A percentile compares a stretch with the other conserved stretches of the same genome.
Conservation (phyloP, 2,329 filamentous ascomycete species). For the Ramularia collo-cygni region DNA sequence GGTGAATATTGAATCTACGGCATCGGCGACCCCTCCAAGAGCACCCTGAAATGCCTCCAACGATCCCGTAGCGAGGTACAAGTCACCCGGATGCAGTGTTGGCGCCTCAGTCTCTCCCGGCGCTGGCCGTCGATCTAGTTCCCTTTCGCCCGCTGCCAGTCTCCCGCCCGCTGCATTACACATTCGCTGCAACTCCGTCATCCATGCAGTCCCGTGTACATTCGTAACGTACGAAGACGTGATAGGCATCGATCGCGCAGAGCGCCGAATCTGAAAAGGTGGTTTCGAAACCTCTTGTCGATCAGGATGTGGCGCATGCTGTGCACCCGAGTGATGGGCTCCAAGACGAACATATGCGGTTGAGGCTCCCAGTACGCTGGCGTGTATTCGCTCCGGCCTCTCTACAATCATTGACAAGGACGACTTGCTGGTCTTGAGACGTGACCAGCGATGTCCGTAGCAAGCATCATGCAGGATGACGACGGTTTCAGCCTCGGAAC, state of each 20-base stretch:
- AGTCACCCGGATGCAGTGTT: conserved; percentile 75
- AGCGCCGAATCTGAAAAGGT: conserved; percentile 79
- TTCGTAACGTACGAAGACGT: conserved; percentile 74
- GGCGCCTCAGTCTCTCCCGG: conserved; percentile 43
- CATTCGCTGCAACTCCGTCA: conserved; percentile 82
- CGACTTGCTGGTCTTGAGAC: conserved; percentile 67
- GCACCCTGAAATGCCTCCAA: conserved; percentile 83
- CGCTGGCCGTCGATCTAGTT: conserved; percentile 54
- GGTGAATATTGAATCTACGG: conserved; percentile 76
- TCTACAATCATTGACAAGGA: conserved; percentile 80
- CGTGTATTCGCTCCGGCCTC: conserved; percentile 82
- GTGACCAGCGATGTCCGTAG: conserved; percentile 86
- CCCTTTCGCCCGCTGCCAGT: conserved; percentile 68
- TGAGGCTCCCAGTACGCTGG: conserved; percentile 72
- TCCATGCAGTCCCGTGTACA: conserved; percentile 87
- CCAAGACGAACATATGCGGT: conserved; percentile 88
- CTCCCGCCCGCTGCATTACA: conserved; percentile 74
- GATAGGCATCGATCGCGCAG: conserved; percentile 62
- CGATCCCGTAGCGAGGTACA: conserved; percentile 85
- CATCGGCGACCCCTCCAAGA: conserved; percentile 87
- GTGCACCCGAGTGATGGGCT: conserved; percentile 66
- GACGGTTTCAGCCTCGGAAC: conserved; percentile 52
- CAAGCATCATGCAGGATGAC: conserved; percentile 89
- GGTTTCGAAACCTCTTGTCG: conserved; percentile 48
- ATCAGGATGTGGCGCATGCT: conserved; percentile 59